A percentile compares a stretch with the other conserved stretches of the same genome.
Evolutionary conservation across 176 grass and related monocot genomes (phyloP).

Genomic region (Aegilops tauschii): DNA sequence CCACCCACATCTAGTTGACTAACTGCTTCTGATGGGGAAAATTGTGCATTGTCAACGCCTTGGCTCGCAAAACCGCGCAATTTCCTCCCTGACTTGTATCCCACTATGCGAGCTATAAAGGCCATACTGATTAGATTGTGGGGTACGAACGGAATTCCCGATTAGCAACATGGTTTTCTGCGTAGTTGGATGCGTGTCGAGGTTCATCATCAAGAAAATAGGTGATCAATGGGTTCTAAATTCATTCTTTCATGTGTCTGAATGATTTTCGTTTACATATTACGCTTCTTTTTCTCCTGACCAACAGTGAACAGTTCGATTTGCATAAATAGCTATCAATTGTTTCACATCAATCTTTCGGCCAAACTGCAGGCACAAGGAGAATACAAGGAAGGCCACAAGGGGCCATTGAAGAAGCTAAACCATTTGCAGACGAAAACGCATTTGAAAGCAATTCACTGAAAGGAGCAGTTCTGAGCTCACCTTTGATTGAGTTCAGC

Average conservation of each 20-base stretch:
- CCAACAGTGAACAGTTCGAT: not conserved
- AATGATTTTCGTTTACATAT: not conserved
- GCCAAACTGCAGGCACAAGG: conserved; percentile 6
- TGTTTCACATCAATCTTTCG: not conserved
- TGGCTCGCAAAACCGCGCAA: not conserved
- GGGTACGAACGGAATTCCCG: not conserved
- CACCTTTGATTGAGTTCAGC: conserved; percentile 57
- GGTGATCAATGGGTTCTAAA: conserved; percentile 22
- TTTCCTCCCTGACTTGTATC: conserved; percentile 9
- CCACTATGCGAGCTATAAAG: conserved; percentile 23
- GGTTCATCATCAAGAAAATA: conserved; percentile 56
- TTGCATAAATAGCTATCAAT: not conserved
- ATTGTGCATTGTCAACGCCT: not conserved
- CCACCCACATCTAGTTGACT: conserved; percentile 9
- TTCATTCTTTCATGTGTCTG: not conserved
- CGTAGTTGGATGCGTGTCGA: conserved; percentile 37
- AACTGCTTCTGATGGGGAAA: not conserved
- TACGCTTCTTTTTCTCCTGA: not conserved
- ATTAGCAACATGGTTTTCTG: conserved; percentile 49
- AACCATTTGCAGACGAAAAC: conserved; percentile 19
- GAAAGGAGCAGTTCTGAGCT: conserved; percentile 30
- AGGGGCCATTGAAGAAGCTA: conserved; percentile 15
- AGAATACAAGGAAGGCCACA: conserved; percentile 8
- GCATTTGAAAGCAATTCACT: conserved; percentile 13
- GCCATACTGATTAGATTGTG: not conserved